Conservation (phyloP, 2,329 filamentous ascomycete genomes). For the Penicillium thymicola region DNA sequence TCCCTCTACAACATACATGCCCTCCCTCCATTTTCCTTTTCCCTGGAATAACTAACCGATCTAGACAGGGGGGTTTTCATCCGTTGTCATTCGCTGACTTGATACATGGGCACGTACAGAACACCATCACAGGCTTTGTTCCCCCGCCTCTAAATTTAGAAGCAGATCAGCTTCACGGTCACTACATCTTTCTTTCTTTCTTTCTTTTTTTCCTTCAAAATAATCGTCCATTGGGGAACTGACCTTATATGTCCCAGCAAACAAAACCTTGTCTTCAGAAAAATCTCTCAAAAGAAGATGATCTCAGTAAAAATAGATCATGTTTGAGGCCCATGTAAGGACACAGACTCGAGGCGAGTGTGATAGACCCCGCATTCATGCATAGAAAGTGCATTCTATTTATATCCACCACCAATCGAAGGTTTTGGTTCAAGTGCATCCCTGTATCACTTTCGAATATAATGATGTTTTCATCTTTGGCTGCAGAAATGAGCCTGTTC, state of each 20-base stretch:
- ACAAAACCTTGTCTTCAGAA: too few species aligned
- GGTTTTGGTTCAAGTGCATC: not conserved
- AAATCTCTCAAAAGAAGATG: not conserved
- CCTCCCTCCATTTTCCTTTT: not conserved
- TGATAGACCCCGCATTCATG: conserved; percentile 3
- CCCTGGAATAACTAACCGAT: not conserved
- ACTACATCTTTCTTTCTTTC: too few species aligned
- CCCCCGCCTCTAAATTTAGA: conserved; percentile 19
- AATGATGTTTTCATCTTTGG: not conserved
- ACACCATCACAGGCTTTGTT: not conserved
- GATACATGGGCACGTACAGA: too few species aligned
- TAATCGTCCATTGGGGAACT: not conserved
- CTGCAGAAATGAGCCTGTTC: not conserved
- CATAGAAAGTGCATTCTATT: not conserved
- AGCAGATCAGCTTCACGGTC: too few species aligned
- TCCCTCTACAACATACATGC: not conserved
- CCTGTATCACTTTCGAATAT: not conserved
- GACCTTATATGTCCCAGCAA: not conserved
- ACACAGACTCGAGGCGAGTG: not conserved
- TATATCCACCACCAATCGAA: not conserved
- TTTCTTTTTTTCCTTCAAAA: too few species aligned
- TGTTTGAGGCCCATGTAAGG: not conserved
- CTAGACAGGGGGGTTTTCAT: not conserved
- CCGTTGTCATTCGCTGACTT: not conserved
- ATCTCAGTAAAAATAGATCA: not conserved